These are phyloP conservation scores for Podospora bellae-mahoneyi DNA, from an alignment of 495 filamentous ascomycete species.

Conservation along the genomic window DNA sequence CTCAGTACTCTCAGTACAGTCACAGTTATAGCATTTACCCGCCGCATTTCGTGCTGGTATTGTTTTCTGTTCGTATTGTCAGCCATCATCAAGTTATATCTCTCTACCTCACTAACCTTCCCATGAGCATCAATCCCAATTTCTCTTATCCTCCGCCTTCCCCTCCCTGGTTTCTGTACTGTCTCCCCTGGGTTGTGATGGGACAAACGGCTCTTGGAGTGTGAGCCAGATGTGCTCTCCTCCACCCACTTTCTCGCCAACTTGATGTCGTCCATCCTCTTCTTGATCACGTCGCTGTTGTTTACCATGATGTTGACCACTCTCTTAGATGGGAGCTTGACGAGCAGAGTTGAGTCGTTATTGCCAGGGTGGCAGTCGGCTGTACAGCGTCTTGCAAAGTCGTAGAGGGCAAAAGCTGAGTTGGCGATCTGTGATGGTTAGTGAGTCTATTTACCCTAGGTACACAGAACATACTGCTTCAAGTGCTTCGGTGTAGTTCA, in stretches of 20 bases:
- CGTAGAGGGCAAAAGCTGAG: not conserved
- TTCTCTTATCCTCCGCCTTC: not conserved
- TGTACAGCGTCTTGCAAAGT: not conserved
- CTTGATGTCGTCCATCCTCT: not conserved
- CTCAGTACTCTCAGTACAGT: conserved; percentile 11
- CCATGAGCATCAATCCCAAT: not conserved
- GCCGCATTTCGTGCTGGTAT: not conserved
- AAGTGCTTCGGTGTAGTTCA: not conserved
- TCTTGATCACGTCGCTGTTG: conserved; percentile 6
- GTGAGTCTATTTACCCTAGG: not conserved
- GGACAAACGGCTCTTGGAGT: not conserved
- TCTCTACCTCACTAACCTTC: not conserved
- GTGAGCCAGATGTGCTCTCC: not conserved
- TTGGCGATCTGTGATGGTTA: not conserved
- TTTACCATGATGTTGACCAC: not conserved
- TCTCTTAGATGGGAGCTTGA: not conserved
- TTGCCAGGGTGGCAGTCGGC: not conserved
- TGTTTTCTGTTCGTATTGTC: conserved; percentile 1
- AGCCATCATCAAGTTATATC: not conserved
- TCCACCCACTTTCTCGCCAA: not conserved
- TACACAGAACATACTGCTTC: not conserved
- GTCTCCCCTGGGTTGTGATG: too few species aligned
- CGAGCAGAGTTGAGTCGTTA: not conserved
- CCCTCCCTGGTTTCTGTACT: not conserved
- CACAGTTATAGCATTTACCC: conserved; percentile 8